Conservation (phyloP, 257 asterid species). For the Cruciata laevipes region DNA sequence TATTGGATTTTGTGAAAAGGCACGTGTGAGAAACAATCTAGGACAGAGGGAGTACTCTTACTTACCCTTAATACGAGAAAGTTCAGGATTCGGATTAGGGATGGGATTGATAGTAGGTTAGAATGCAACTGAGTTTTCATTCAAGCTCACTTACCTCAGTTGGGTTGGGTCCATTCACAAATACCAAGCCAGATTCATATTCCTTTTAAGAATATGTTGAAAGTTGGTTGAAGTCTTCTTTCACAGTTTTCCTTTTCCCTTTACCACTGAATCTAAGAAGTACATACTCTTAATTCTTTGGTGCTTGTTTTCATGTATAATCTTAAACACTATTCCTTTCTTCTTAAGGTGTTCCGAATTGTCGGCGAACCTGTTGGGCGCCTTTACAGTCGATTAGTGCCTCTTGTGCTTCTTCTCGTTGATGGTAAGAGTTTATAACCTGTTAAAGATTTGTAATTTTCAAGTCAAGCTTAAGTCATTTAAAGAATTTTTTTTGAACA, state of each 20-base stretch:
- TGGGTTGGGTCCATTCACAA: neutral
- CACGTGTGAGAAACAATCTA: neutral
- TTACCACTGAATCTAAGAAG: neutral
- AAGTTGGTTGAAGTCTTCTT: neutral
- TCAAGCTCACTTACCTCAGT: neutral
- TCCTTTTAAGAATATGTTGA: neutral
- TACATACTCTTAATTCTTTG: neutral
- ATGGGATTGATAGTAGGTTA: neutral
- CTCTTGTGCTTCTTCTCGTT: conserved; percentile 64
- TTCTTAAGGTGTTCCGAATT: conserved; percentile 39
- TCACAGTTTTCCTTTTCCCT: neutral
- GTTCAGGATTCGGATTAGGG: neutral
- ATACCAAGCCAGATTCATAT: neutral
- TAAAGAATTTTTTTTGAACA: conserved; percentile 27
- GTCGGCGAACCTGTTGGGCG: conserved; percentile 52
- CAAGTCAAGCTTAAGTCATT: neutral
- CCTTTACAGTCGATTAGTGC: conserved; percentile 56
- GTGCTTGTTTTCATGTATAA: neutral
- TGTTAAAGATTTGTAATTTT: conserved; percentile 1
- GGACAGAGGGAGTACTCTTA: too few relatives aligned
- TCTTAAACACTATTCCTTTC: neutral
- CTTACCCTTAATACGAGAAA: neutral
- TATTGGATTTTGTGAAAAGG: neutral
- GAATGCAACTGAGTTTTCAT: neutral
- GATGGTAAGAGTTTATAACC: conserved; percentile 38